These are phyloP conservation scores for Quercus engelmannii DNA, from an alignment of 306 rosid species.

Conservation along the genomic window DNA sequence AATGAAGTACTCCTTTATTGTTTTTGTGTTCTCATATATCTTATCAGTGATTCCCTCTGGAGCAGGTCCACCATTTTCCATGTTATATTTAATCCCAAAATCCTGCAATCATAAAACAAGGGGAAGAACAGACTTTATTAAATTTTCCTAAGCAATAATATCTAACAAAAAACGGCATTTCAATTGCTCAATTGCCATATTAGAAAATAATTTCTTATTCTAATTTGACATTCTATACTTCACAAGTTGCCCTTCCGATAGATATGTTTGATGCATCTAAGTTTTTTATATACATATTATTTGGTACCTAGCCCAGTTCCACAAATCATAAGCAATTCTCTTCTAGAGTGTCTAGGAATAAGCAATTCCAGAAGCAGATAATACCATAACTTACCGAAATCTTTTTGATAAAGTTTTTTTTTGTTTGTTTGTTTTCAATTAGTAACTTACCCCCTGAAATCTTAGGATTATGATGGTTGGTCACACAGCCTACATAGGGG, in stretches of 20 bases:
- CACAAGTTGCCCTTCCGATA: not conserved
- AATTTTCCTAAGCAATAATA: not conserved
- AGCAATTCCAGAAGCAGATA: not conserved
- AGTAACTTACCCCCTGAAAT: not conserved
- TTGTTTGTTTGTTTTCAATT: too few species aligned
- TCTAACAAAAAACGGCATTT: not conserved
- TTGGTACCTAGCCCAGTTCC: not conserved
- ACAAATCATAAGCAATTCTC: not conserved
- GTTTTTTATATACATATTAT: not conserved
- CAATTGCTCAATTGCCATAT: not conserved
- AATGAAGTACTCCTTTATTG: conserved; percentile 78
- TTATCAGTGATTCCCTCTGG: conserved; percentile 89
- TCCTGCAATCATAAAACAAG: conserved; percentile 62
- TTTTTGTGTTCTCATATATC: conserved; percentile 79
- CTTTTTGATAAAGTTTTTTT: too few species aligned
- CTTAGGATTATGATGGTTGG: not conserved
- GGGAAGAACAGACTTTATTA: not conserved
- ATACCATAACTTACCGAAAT: not conserved
- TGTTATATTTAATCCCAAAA: conserved; percentile 95
- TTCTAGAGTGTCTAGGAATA: not conserved
- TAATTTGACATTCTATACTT: not conserved
- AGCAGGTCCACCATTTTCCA: conserved; percentile 99
- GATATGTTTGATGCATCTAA: not conserved
- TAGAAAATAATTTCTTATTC: not conserved
- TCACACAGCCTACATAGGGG: not conserved